Conservation (phyloP, 2,329 filamentous ascomycete species). For the Colletotrichum magnum region DNA sequence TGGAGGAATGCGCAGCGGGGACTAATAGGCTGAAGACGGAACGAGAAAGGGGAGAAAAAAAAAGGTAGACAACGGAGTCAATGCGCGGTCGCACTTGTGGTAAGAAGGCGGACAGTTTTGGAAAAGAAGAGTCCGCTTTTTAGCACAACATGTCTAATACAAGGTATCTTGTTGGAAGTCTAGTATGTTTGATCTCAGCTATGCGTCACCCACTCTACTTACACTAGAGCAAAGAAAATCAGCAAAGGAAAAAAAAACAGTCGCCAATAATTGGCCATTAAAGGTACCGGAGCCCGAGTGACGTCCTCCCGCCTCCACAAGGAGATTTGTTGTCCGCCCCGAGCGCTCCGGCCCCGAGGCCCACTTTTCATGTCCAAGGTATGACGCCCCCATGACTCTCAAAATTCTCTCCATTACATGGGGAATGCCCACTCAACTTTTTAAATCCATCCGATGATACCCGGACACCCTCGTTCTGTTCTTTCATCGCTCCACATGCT, state of each 20-base stretch:
- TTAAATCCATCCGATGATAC: slow-evolving; percentile 2
- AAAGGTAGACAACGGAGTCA: not conserved
- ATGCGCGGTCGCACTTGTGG: not conserved
- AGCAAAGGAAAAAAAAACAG: not conserved
- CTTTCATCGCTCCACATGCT: not conserved
- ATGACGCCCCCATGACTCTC: slow-evolving; percentile 33
- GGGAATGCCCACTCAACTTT: not conserved
- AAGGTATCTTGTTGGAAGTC: not conserved
- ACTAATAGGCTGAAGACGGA: slow-evolving; percentile 18
- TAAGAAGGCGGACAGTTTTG: not conserved
- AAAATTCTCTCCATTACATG: slow-evolving; percentile 16
- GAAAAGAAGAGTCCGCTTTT: not conserved
- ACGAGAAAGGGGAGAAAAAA: not conserved
- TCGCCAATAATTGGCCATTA: not conserved
- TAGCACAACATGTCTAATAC: slow-evolving; percentile 5
- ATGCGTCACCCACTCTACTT: slow-evolving; percentile 7
- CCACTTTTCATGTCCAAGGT: slow-evolving; percentile 23
- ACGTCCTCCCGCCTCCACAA: slow-evolving; percentile 14
- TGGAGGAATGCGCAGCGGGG: slow-evolving; percentile 15
- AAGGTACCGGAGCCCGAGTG: slow-evolving; percentile 7
- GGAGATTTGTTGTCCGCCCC: slow-evolving; percentile 10
- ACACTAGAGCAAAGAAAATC: not conserved
- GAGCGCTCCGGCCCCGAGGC: slow-evolving; percentile 25
- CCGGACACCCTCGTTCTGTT: slow-evolving; percentile 1
- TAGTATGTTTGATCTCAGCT: slow-evolving; percentile 11